A percentile compares a stretch with the other conserved stretches of the same genome.
These are phyloP conservation scores for Magnaporthales sp. DNA, from an alignment of 2,329 filamentous ascomycete species.

Conservation along the genomic window DNA sequence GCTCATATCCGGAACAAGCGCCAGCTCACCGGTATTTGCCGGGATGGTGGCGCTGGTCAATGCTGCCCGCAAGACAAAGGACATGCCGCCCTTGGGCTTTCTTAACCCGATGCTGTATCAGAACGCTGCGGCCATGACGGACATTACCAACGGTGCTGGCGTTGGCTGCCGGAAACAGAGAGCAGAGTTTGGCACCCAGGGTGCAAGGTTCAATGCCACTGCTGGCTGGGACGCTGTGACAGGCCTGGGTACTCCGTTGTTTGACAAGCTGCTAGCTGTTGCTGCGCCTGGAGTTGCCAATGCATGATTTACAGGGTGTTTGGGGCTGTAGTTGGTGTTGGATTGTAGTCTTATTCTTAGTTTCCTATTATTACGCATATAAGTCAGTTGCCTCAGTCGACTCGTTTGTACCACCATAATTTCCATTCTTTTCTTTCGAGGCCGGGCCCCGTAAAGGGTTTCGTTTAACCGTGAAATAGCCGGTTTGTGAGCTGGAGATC, in stretches of 20 bases:
- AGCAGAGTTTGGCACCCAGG: constrained; percentile 10
- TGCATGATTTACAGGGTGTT: not conserved
- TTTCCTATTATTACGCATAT: not conserved
- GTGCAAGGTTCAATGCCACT: constrained; percentile 21
- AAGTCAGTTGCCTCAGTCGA: no score
- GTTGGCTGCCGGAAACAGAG: constrained; percentile 18
- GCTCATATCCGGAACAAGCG: constrained; percentile 22
- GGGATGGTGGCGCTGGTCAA: constrained; percentile 33
- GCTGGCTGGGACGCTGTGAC: constrained; percentile 22
- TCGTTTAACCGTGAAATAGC: no score
- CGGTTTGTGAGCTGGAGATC: no score
- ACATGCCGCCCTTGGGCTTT: constrained; percentile 25
- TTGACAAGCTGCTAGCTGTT: constrained; percentile 16
- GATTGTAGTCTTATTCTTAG: not conserved
- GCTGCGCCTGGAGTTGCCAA: constrained; percentile 9
- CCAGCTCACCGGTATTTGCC: constrained; percentile 30
- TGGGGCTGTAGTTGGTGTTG: not conserved
- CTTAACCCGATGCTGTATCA: constrained; percentile 26
- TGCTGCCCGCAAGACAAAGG: constrained; percentile 26
- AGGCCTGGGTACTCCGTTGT: constrained; percentile 22
- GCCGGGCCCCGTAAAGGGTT: no score
- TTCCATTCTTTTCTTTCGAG: no score
- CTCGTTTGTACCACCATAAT: no score
- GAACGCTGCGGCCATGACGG: constrained; percentile 20
- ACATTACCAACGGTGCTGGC: constrained; percentile 19